phyloP scores from a whole-genome alignment of 495 filamentous ascomycete genomes.

The Aspergillus affinis region DNA sequence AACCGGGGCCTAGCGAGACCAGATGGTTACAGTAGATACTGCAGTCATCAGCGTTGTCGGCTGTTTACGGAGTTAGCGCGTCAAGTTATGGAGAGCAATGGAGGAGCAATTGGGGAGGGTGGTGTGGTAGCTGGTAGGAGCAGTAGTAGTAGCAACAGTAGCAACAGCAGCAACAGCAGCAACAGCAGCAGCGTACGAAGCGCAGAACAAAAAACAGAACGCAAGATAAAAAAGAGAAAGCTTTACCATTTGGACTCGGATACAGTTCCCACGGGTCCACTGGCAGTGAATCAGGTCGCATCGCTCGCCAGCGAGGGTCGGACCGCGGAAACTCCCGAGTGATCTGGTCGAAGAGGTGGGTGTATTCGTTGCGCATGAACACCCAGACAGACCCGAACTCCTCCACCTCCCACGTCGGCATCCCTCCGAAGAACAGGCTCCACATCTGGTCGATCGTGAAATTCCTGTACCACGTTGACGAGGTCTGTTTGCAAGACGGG shows the following conservation, averaged over 20 bases:
- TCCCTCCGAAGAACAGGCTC: conserved; percentile 16
- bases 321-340: conserved; percentile 10
- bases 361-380: conserved; percentile 14
- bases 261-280: conserved; percentile 8
- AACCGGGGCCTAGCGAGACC: conserved; percentile 17
- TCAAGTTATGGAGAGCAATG: not conserved
- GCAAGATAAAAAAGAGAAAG: not conserved
- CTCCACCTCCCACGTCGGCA: conserved; percentile 22
- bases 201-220: not conserved
- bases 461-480: conserved; percentile 17
- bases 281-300: conserved; percentile 7
- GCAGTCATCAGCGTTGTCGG: conserved; percentile 9
- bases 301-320: conserved; percentile 8
- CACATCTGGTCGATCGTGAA: conserved; percentile 17
- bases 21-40: conserved; percentile 19
- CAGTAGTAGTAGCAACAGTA: not conserved
- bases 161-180: not conserved
- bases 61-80: not conserved
- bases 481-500: not conserved
- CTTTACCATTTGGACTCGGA: conserved; percentile 7
- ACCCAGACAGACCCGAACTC: conserved; percentile 18
- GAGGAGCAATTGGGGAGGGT: not conserved
- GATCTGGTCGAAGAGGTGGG: conserved; percentile 8
- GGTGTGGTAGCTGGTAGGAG: not conserved
- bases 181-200: not conserved